Evolutionary conservation across 1,139 yeast species (phyloP).

Genomic region (Yamadazyma membranifaciens): DNA sequence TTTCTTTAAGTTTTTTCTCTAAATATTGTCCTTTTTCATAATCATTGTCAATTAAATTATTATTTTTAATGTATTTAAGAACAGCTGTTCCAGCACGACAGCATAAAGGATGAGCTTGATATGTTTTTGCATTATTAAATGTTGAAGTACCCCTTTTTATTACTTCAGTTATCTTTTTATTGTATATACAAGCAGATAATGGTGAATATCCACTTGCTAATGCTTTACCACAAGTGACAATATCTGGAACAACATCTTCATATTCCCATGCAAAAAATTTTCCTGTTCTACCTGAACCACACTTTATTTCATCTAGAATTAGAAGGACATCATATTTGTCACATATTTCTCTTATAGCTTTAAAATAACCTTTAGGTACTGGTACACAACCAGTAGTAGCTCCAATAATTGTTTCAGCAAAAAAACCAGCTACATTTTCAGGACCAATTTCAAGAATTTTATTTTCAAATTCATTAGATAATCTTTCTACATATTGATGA

Average conservation of each 20-base stretch:
- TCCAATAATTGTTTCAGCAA: constrained; percentile 56
- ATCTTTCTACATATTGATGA: constrained; percentile 43
- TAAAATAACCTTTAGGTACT: constrained; percentile 56
- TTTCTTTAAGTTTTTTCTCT: constrained; percentile 36
- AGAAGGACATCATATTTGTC: constrained; percentile 56
- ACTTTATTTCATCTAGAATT: constrained; percentile 62
- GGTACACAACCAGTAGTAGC: constrained; percentile 54
- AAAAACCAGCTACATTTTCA: constrained; percentile 50
- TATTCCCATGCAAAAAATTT: constrained; percentile 46
- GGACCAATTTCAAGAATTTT: constrained; percentile 46
- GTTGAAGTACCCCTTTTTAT: constrained; percentile 42
- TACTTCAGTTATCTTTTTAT: constrained; percentile 44
- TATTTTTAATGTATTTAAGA: constrained; percentile 47
- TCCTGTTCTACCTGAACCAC: constrained; percentile 54
- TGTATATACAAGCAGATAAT: constrained; percentile 56
- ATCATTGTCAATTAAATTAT: constrained; percentile 44
- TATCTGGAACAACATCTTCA: constrained; percentile 51
- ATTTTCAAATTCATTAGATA: constrained; percentile 46
- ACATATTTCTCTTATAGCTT: constrained; percentile 49
- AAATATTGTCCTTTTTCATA: constrained; percentile 44
- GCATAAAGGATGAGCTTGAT: constrained; percentile 55
- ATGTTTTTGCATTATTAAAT: constrained; percentile 55
- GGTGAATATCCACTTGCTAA: constrained; percentile 63
- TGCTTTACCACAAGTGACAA: constrained; percentile 61
- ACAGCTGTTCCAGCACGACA: constrained; percentile 57